phyloP scores from a whole-genome alignment of 257 asterid genomes.

The Ophiorrhiza pumila region DNA sequence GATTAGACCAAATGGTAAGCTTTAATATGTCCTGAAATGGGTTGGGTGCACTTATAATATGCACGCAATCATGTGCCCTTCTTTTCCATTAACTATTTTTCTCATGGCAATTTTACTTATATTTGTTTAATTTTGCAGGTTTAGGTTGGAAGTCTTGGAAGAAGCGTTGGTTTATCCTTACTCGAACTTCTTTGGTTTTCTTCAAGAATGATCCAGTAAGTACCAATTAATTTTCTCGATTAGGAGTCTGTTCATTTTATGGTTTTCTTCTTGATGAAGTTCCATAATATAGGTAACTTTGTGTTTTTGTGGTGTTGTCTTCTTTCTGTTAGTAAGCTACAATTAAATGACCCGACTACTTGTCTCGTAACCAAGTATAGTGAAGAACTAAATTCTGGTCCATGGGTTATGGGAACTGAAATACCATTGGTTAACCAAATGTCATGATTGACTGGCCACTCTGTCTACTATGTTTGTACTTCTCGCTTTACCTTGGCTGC shows the following conservation, averaged over 20 bases:
- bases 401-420: not conserved
- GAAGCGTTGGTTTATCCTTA: conserved; percentile 93
- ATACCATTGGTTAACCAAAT: not conserved
- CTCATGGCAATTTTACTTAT: conserved; percentile 18
- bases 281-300: not conserved
- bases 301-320: not conserved
- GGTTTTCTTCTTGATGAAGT: not conserved
- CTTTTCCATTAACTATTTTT: conserved; percentile 8
- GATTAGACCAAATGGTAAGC: not conserved
- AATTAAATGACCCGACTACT: not conserved
- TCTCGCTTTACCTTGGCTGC: not conserved
- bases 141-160: conserved; percentile 98
- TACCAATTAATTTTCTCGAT: conserved; percentile 16
- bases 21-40: not conserved
- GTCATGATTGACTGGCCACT: not conserved
- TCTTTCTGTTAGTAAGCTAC: not conserved
- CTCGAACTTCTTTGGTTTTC: conserved; percentile 94
- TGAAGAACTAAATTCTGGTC: not conserved
- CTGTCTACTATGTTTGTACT: not conserved
- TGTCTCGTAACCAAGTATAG: not conserved
- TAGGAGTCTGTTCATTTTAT: not conserved
- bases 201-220: conserved; percentile 96
- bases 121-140: conserved; percentile 48
- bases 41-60: not conserved
- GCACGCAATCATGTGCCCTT: conserved; percentile 5